phyloP scores from a whole-genome alignment of 495 filamentous ascomycete genomes.

The Beverwykella pulmonaria region DNA sequence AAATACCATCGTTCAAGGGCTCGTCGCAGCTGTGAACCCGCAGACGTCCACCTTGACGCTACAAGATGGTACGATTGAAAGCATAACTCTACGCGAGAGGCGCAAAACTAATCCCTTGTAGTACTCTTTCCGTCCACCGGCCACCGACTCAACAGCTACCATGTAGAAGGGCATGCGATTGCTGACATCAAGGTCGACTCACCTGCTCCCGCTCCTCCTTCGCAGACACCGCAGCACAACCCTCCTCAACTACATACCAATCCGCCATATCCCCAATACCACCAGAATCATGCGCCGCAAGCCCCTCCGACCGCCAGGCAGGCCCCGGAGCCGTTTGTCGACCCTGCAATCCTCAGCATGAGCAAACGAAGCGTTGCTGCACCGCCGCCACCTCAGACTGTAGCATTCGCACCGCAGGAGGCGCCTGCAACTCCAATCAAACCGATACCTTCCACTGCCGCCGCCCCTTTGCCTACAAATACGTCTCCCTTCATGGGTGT shows the following conservation, averaged over 20 bases:
- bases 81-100: background rate
- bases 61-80: constrained; percentile 65
- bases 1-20: constrained; percentile 68
- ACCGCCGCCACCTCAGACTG: constrained; percentile 11
- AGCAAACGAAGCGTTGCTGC: constrained; percentile 34
- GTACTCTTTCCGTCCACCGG: constrained; percentile 56
- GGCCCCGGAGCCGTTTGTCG: constrained; percentile 39
- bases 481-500: constrained; percentile 42
- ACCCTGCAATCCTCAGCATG: constrained; percentile 49
- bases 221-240: constrained; percentile 40
- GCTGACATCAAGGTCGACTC: constrained; percentile 58
- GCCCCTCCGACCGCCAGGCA: constrained; percentile 16
- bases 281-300: constrained; percentile 8
- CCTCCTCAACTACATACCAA: constrained; percentile 33
- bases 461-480: constrained; percentile 38
- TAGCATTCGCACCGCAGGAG: constrained; percentile 33
- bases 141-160: constrained; percentile 53
- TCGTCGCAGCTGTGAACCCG: constrained; percentile 69
- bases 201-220: constrained; percentile 8
- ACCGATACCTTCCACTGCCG: constrained; percentile 31
- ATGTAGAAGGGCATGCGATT: constrained; percentile 59
- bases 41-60: constrained; percentile 71
- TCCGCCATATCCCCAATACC: constrained; percentile 25
- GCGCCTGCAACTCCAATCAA: constrained; percentile 44
- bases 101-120: constrained; percentile 32